A percentile compares a stretch with the other conserved stretches of the same genome.
Conservation (phyloP, 2,329 filamentous ascomycete genomes). For the Botrytis fabae region DNA sequence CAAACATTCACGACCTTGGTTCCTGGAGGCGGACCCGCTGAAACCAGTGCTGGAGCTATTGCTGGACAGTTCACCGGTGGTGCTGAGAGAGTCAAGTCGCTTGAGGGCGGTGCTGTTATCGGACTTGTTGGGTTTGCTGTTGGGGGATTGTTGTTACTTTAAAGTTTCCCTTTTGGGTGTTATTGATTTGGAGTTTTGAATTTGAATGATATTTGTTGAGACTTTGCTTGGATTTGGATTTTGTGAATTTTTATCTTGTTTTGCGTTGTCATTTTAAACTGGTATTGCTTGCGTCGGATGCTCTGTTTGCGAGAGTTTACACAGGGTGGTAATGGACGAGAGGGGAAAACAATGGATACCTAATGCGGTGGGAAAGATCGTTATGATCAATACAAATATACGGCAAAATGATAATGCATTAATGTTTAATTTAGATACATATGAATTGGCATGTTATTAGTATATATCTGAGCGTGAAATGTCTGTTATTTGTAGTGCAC, state of each 20-base stretch:
- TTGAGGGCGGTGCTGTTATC: conserved; percentile 12
- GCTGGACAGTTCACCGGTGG: background rate
- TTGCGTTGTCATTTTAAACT: background rate
- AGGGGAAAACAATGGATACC: background rate
- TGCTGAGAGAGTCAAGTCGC: background rate
- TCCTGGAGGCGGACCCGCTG: background rate
- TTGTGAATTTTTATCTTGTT: background rate
- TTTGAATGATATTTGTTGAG: background rate
- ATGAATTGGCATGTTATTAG: background rate
- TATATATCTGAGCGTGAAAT: background rate
- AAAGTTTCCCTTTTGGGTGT: background rate
- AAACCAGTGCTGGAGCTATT: conserved; percentile 4
- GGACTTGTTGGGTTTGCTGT: conserved; percentile 21
- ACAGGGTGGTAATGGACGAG: conserved; percentile 4
- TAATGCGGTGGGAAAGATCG: background rate
- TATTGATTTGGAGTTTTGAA: background rate
- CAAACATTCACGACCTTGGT: conserved; percentile 9
- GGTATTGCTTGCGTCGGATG: background rate
- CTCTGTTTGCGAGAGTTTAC: background rate
- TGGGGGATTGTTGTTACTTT: conserved; percentile 22
- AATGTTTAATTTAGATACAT: conserved; percentile 14
- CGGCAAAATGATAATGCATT: background rate
- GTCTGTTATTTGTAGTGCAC: background rate
- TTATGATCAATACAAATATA: background rate
- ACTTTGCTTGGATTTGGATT: conserved; percentile 18